Evolutionary conservation across 2,329 filamentous ascomycete genomes (phyloP), one percentile per base, ranked within the genome.

Genomic region (Ophiognomonia clavigignenti-juglandacearum): DNA sequence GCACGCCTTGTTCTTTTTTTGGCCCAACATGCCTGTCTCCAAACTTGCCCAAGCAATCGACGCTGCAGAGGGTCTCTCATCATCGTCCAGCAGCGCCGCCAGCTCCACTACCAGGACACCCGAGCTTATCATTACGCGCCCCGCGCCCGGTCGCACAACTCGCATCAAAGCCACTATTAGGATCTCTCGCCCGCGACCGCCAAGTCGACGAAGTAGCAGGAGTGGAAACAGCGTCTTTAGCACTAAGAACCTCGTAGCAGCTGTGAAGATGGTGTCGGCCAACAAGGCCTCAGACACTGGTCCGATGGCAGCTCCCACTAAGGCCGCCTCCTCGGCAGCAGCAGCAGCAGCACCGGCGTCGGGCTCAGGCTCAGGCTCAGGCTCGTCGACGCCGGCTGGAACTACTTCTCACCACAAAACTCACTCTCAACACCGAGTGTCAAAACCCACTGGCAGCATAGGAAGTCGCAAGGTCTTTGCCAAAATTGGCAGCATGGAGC

Each of bases 401-500:
- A n/a, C n/a, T n/a, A 39, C 48, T 13, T 40, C 32, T 23, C 49
- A 51, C 41, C 49, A 48, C 38, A 48, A 39, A n/a, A 31, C 49
- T 3, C 45, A 51, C 45, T 48, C 49, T 8, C 43, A 47, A 23
- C 50, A 53, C 26, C 50, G 50, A 29, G 39, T 53, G 6, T 40
- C 50, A 1, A 53, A 53, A 16, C 39, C 48, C 3, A 44, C 43
- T 2, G 49, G 49, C 18, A 51, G 41, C 26, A 51, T 51, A 20
- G 49, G 49, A 24, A 51, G 49, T 24, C 48, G 50, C 36, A 53
- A 53, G 37, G 43, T 46, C 8, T 58, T 63, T 43, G 57, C 57
- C 4, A 61, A 62, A 40, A 64, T 56, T 9, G 47, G 40, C 32
- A 47, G 27, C 57, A 73, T 73, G 64, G 72, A 77, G 47, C 66